Evolutionary conservation across 176 grass and related monocot species (phyloP), one percentile per base, ranked within the genome.

Genomic region (Aegilops sharonensis): DNA sequence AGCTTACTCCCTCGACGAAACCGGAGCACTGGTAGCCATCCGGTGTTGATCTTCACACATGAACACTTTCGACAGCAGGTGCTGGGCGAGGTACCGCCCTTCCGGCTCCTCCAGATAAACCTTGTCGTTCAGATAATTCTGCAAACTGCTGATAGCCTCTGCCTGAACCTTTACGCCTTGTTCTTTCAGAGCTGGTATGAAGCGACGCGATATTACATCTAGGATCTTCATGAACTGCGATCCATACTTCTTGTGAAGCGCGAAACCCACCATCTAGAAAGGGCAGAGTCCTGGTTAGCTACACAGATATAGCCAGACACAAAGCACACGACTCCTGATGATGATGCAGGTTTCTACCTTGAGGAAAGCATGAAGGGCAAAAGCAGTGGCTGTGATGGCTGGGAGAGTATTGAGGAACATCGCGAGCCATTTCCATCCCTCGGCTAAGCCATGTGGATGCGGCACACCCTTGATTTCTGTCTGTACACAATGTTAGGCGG

Each of bases 351-450:
- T 52, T 23, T 76, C 11, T 64, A 94, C 93, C 95, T 91, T 94
- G 30, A 95, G 88, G 84, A 98, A 98, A 60, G 92, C 88, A 72
- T 95, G 91, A 84, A 98, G 89, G 17, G 96, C 96, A 81, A 27
- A 85, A 34, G 92, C 93, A 36, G 88, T 98, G 47, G 88, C 77
- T 89, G 88, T 88, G 35, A 87, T 92, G 69, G 85, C 91, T 68
- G 96, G 93, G 15, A 98, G 92, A 81, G 83, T 21, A 76, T 98
- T 98, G 47, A 95, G 88, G 71, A 92, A 95, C 90, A 85, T 87
- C 0, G 90, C 93, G 56, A 98, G 92, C 96, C 96, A 98, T 77
- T 68, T 90, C 96, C 93, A 98, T 72, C 92, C 93, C 78, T 95
- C 90, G 11, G 89, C 85, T 89, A 98, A 89, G 64, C 96, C 96